phyloP scores from a whole-genome alignment of 306 rosid genomes.

The Gleditsia sinensis region DNA sequence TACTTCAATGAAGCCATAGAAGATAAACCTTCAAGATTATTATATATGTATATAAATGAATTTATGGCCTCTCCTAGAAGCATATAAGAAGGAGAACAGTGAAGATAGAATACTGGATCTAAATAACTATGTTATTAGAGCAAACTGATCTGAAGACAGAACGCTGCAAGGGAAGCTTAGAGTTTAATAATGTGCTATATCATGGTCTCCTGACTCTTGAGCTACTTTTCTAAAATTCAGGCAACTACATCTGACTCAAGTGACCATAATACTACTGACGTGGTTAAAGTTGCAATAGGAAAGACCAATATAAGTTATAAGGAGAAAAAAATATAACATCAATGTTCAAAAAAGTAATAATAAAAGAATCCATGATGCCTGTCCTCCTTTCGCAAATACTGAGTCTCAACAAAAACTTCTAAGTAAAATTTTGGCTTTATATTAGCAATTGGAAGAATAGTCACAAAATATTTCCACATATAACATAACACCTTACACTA shows the following conservation, averaged over 20 bases:
- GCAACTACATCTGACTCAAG: not conserved
- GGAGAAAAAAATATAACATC: not conserved
- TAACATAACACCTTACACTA: not conserved
- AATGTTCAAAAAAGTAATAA: not conserved
- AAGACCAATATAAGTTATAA: not conserved
- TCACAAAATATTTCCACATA: not conserved
- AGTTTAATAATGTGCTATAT: not conserved
- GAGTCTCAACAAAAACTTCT: too few species aligned
- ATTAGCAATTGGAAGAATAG: not conserved
- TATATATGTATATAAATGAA: not conserved
- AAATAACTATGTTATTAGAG: not conserved
- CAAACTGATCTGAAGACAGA: not conserved
- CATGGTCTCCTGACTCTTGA: not conserved
- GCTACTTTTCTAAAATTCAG: not conserved
- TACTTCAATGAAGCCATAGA: slow-evolving; percentile 14
- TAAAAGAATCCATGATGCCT: not conserved
- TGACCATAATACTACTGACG: not conserved
- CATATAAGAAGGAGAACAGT: not conserved
- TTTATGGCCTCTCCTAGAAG: not conserved
- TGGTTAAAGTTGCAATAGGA: not conserved
- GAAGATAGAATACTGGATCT: not conserved
- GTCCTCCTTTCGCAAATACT: slow-evolving; percentile 3
- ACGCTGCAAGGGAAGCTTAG: not conserved
- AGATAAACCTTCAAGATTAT: not conserved
- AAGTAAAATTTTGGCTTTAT: not conserved